A percentile compares a stretch with the other conserved stretches of the same genome.
Evolutionary conservation across 2,329 filamentous ascomycete genomes (phyloP).

Genomic region (Remersonia thermophila): DNA sequence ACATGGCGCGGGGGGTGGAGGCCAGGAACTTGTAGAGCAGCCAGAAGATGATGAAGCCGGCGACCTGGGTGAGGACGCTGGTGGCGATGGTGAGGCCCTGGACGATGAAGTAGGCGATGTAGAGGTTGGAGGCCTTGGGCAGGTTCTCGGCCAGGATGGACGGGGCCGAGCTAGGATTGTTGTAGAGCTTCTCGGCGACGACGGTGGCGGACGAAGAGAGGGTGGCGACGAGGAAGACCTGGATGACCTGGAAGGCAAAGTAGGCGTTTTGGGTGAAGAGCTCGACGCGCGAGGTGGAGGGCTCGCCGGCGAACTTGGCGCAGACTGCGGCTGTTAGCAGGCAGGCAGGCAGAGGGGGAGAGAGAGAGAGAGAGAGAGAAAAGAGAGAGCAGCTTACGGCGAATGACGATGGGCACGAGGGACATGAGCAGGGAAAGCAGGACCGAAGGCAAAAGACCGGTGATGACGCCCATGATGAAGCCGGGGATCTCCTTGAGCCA

Average conservation of each 20-base stretch:
- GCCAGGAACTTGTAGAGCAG: constrained; percentile 63
- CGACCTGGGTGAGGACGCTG: constrained; percentile 56
- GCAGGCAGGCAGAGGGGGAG: not conserved
- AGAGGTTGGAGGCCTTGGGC: constrained; percentile 83
- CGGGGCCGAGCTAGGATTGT: constrained; percentile 50
- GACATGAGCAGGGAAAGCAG: constrained; percentile 75
- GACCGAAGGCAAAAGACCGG: constrained; percentile 71
- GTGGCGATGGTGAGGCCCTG: constrained; percentile 76
- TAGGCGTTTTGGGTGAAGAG: constrained; percentile 84
- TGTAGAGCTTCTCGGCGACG: constrained; percentile 48
- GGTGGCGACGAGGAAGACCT: constrained; percentile 83
- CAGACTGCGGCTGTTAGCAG: constrained; percentile 38
- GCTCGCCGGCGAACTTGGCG: constrained; percentile 69
- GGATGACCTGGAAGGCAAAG: constrained; percentile 81
- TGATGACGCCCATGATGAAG: constrained; percentile 67
- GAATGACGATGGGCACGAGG: constrained; percentile 69
- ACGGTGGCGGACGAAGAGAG: constrained; percentile 68
- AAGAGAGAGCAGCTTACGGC: constrained; percentile 54
- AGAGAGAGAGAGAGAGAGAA: not conserved
- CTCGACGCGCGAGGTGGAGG: constrained; percentile 68
- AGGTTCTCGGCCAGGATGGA: constrained; percentile 58
- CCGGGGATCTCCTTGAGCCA: constrained; percentile 62
- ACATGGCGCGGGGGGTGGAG: constrained; percentile 69
- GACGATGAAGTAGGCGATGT: constrained; percentile 87
- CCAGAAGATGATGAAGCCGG: constrained; percentile 61